phyloP scores from a whole-genome alignment of 2,329 filamentous ascomycete species.

The Periconia digitata region DNA sequence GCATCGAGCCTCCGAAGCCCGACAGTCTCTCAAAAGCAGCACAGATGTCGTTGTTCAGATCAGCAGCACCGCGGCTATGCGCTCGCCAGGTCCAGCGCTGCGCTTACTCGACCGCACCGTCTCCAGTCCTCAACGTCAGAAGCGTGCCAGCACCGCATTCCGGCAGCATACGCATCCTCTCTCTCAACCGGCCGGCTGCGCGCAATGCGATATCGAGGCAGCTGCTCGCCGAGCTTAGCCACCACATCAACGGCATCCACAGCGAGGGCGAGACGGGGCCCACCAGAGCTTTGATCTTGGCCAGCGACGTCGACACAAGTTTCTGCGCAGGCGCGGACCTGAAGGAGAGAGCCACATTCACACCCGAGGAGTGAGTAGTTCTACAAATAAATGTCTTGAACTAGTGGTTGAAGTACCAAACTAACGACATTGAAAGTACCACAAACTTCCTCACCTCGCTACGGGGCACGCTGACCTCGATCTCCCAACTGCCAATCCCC shows the following conservation, averaged over 20 bases:
- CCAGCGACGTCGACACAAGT: constrained; percentile 79
- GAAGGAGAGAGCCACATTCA: constrained; percentile 81
- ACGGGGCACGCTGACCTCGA: constrained; percentile 70
- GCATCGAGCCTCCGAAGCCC: too few relatives aligned
- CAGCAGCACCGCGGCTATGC: constrained; percentile 21
- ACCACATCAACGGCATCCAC: constrained; percentile 72
- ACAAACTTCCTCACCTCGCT: constrained; percentile 75
- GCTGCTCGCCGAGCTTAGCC: constrained; percentile 70
- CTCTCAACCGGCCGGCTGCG: constrained; percentile 79
- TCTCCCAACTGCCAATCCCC: constrained; percentile 78
- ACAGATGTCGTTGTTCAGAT: constrained; percentile 30
- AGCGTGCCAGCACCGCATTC: constrained; percentile 75
- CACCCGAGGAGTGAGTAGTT: constrained; percentile 68
- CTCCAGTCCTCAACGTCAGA: constrained; percentile 66
- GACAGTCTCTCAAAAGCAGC: too few relatives aligned
- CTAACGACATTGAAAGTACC: constrained; percentile 59
- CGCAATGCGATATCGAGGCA: constrained; percentile 88
- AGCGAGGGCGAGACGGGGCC: constrained; percentile 57
- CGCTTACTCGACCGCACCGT: constrained; percentile 48
- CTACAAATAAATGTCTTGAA: not conserved
- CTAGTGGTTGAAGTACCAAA: constrained; percentile 10
- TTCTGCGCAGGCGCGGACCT: constrained; percentile 96
- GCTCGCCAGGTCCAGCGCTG: constrained; percentile 27
- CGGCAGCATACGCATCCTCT: constrained; percentile 84
- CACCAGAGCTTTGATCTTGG: constrained; percentile 80